Evolutionary conservation across 2,329 filamentous ascomycete species (phyloP).

Genomic region (Penicillium paneum): DNA sequence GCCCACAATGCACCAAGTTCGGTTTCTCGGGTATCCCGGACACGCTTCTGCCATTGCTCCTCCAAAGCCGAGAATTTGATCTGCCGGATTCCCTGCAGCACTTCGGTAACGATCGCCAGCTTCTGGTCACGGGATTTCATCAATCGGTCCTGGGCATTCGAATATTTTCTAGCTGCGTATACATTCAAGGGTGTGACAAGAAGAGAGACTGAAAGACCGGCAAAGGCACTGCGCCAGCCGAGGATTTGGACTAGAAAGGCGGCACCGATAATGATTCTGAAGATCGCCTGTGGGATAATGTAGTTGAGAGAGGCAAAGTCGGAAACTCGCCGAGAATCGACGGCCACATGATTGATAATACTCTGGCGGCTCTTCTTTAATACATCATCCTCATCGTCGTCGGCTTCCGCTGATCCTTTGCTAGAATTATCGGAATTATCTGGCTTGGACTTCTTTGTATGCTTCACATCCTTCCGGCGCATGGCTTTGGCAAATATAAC

Average conservation of each 20-base stretch:
- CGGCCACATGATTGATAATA: conserved; percentile 72
- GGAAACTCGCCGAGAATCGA: conserved; percentile 67
- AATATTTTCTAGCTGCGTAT: conserved; percentile 62
- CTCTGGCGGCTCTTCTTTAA: conserved; percentile 63
- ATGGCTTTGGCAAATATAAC: conserved; percentile 75
- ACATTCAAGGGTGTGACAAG: conserved; percentile 67
- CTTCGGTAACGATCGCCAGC: conserved; percentile 71
- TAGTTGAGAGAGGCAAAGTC: conserved; percentile 67
- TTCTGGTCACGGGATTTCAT: conserved; percentile 77
- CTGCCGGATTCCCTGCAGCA: conserved; percentile 73
- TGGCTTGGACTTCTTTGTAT: conserved; percentile 37
- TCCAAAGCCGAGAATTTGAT: conserved; percentile 82
- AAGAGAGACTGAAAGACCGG: conserved; percentile 63
- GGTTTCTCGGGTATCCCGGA: conserved; percentile 60
- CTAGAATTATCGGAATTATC: conserved; percentile 21
- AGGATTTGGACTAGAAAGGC: conserved; percentile 65
- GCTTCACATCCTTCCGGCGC: conserved; percentile 66
- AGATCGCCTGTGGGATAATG: conserved; percentile 59
- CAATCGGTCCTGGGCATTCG: conserved; percentile 62
- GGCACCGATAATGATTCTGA: conserved; percentile 65
- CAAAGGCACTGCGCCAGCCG: conserved; percentile 66
- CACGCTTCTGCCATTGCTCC: conserved; percentile 68
- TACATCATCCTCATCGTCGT: conserved; percentile 45
- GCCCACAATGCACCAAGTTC: conserved; percentile 67
- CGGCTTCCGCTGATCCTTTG: conserved; percentile 28